Evolutionary conservation across 2,329 filamentous ascomycete genomes (phyloP).

Genomic region (Dothistroma pini): DNA sequence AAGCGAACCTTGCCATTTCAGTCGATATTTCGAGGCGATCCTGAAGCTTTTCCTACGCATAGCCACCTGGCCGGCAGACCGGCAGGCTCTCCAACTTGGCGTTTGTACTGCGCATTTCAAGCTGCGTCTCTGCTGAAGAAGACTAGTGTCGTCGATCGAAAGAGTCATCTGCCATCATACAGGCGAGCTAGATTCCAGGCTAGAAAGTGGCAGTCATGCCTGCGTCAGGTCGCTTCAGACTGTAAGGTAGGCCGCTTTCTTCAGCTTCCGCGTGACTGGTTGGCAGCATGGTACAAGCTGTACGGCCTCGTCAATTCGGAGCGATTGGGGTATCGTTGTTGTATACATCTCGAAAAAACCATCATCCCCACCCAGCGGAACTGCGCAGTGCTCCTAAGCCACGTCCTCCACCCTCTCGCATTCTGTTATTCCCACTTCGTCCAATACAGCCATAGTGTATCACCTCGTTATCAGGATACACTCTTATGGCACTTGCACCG

Average conservation of each 20-base stretch:
- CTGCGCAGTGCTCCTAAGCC: slow-evolving; percentile 11
- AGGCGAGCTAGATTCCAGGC: too few species aligned
- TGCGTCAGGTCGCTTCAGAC: too few species aligned
- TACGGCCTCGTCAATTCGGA: too few species aligned
- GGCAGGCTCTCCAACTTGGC: too few species aligned
- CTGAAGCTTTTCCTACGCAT: background rate
- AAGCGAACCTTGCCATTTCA: background rate
- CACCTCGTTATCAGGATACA: slow-evolving; percentile 66
- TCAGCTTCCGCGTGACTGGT: too few species aligned
- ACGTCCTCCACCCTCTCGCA: slow-evolving; percentile 12
- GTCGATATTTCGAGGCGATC: background rate
- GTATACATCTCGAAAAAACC: background rate
- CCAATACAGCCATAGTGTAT: slow-evolving; percentile 49
- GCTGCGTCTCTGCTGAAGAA: too few species aligned
- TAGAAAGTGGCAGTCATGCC: too few species aligned
- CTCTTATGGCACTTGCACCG: slow-evolving; percentile 84
- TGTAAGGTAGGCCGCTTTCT: too few species aligned
- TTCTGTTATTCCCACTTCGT: slow-evolving; percentile 16
- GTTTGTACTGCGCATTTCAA: too few species aligned
- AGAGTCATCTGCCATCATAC: too few species aligned
- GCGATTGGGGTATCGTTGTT: slow-evolving; percentile 4
- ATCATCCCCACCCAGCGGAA: slow-evolving; percentile 13
- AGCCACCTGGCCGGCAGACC: background rate
- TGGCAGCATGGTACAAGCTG: too few species aligned
- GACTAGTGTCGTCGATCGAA: too few species aligned